Conservation (phyloP, 1,139 yeast genomes). For the Magnusiomyces clavatus region DNA sequence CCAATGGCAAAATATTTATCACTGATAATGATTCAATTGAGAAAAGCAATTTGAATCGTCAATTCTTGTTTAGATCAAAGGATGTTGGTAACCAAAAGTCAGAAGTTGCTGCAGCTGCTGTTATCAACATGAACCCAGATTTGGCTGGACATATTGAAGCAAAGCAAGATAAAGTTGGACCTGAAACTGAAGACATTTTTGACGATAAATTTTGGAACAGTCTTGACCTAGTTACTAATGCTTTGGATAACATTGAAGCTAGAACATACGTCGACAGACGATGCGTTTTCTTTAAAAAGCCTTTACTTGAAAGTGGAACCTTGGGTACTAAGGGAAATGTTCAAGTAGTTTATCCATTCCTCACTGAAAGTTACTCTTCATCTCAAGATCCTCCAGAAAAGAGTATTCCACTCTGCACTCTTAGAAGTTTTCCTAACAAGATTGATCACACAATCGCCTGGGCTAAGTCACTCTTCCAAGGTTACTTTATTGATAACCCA, state of each 20-base stretch:
- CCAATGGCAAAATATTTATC: constrained; percentile 70
- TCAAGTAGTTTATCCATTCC: constrained; percentile 86
- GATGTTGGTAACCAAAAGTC: constrained; percentile 92
- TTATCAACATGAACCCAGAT: constrained; percentile 75
- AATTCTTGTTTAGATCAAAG: constrained; percentile 84
- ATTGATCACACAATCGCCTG: constrained; percentile 98
- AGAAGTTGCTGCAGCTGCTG: constrained; percentile 86
- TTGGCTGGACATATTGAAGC: constrained; percentile 69
- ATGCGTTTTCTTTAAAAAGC: constrained; percentile 86
- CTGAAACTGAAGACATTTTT: constrained; percentile 84
- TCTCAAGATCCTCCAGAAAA: constrained; percentile 99
- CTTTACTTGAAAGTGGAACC: constrained; percentile 93
- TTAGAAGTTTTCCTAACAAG: constrained; percentile 94
- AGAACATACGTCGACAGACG: constrained; percentile 96
- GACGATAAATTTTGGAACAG: constrained; percentile 80
- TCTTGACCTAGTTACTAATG: constrained; percentile 88
- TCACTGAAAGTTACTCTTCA: constrained; percentile 92
- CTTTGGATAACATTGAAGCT: constrained; percentile 94
- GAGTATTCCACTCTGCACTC: constrained; percentile 92
- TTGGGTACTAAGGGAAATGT: constrained; percentile 98
- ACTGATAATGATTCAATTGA: constrained; percentile 96
- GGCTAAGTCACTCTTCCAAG: constrained; percentile 94
- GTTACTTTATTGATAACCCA: constrained; percentile 83
- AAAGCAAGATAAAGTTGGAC: constrained; percentile 80
- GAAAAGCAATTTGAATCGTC: constrained; percentile 91